These are phyloP conservation scores for Sphagnum contortum DNA, from an alignment of 225 moss, liverwort and hornwort species.

Conservation along the genomic window DNA sequence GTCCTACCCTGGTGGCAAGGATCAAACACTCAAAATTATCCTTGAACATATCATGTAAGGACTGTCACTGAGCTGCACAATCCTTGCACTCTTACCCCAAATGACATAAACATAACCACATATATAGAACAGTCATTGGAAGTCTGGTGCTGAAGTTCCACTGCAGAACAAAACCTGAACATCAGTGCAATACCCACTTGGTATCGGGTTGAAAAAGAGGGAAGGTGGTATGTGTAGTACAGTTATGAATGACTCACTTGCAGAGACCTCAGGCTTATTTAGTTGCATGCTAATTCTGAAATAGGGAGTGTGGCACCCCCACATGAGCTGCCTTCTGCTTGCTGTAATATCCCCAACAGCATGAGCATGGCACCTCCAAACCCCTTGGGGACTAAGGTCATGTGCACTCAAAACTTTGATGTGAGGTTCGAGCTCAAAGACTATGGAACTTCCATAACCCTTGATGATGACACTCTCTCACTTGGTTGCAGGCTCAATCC, in stretches of 20 bases:
- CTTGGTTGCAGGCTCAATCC: constrained; percentile 13
- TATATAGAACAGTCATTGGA: constrained; percentile 83
- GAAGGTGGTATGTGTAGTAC: not conserved
- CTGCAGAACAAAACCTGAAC: constrained; percentile 65
- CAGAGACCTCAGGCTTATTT: constrained; percentile 65
- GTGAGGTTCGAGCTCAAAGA: constrained; percentile 42
- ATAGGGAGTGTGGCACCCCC: constrained; percentile 69
- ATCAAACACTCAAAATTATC: constrained; percentile 59
- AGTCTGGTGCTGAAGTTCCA: constrained; percentile 88
- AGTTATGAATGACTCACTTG: constrained; percentile 44
- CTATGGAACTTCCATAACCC: constrained; percentile 25
- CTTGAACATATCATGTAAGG: constrained; percentile 73
- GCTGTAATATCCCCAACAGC: constrained; percentile 71
- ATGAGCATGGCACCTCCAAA: constrained; percentile 45
- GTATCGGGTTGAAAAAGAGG: too few species aligned
- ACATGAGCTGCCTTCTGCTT: constrained; percentile 79
- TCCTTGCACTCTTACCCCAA: constrained; percentile 80
- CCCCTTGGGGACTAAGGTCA: constrained; percentile 58
- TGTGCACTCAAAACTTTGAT: constrained; percentile 51
- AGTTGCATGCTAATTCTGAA: constrained; percentile 60
- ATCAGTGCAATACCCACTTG: not conserved
- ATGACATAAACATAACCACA: constrained; percentile 89
- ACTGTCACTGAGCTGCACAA: constrained; percentile 75
- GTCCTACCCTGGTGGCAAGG: constrained; percentile 71
- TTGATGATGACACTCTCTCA: constrained; percentile 20